Evolutionary conservation across 2,329 filamentous ascomycete species (phyloP).

Genomic region (Pestalotiopsis fici): DNA sequence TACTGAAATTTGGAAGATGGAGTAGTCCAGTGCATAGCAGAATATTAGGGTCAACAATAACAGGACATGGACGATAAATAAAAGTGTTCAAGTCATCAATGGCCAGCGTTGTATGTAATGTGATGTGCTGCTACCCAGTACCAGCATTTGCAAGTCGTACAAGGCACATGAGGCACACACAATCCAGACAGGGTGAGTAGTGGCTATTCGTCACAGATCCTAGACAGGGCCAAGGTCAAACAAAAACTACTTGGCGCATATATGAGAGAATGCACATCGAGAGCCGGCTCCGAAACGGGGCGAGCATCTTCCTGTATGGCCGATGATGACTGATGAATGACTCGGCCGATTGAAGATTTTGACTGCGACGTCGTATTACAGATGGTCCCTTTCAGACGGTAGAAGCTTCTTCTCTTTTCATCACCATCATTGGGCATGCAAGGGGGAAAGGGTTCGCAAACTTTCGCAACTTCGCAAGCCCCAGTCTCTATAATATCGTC

Average conservation of each 20-base stretch:
- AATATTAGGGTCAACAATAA: neutral
- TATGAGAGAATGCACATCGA: neutral
- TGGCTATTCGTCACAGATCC: neutral
- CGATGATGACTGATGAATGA: no score
- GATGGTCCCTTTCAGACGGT: no score
- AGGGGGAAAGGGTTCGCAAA: no score
- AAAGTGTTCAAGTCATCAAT: neutral
- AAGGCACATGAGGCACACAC: neutral
- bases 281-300: neutral
- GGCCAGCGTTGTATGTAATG: neutral
- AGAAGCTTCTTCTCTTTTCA: no score
- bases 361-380: no score
- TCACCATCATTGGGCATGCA: no score
- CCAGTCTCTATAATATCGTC: no score
- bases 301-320: no score
- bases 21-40: neutral
- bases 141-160: neutral
- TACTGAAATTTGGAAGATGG: neutral
- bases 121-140: neutral
- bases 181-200: neutral
- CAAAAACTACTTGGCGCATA: neutral
- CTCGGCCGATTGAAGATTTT: no score
- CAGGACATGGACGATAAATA: neutral
- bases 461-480: no score
- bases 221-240: neutral